phyloP scores from a whole-genome alignment of 331 rosid species.

The Stylosanthes scabra region DNA sequence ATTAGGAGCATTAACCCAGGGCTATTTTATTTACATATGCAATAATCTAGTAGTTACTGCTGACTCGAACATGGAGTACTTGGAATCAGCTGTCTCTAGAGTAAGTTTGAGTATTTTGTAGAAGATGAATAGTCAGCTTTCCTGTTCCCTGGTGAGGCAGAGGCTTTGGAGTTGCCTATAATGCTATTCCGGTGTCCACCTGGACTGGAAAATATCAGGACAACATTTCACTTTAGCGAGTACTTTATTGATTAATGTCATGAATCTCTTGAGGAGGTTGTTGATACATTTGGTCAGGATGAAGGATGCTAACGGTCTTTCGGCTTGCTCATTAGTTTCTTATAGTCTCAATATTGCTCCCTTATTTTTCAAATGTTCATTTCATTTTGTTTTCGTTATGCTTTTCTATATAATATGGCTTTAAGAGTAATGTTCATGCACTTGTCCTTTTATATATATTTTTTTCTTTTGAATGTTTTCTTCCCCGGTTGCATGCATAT shows the following conservation, averaged over 20 bases:
- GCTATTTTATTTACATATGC: constrained; percentile 24
- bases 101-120: constrained; percentile 10
- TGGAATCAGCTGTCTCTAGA: constrained; percentile 18
- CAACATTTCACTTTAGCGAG: constrained; percentile 31
- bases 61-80: constrained; percentile 20
- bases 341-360: constrained; percentile 1
- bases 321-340: constrained; percentile 3
- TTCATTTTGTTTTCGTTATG: constrained; percentile 29
- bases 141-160: constrained; percentile 22
- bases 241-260: not conserved
- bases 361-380: not conserved
- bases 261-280: constrained; percentile 17
- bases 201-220: constrained; percentile 6
- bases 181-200: constrained; percentile 19
- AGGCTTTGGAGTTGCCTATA: constrained; percentile 3
- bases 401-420: constrained; percentile 8
- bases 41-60: constrained; percentile 14
- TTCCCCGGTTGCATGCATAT: constrained; percentile 1
- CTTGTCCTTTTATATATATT: not conserved
- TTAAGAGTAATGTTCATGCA: constrained; percentile 27
- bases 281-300: not conserved
- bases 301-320: constrained; percentile 18
- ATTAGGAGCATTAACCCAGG: constrained; percentile 24
- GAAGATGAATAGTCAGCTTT: constrained; percentile 31
- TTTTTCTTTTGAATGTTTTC: constrained; percentile 15